Evolutionary conservation across 2,329 filamentous ascomycete genomes (phyloP), one percentile per base, ranked within the genome.

Genomic region (Reticulascus tulasneorum): DNA sequence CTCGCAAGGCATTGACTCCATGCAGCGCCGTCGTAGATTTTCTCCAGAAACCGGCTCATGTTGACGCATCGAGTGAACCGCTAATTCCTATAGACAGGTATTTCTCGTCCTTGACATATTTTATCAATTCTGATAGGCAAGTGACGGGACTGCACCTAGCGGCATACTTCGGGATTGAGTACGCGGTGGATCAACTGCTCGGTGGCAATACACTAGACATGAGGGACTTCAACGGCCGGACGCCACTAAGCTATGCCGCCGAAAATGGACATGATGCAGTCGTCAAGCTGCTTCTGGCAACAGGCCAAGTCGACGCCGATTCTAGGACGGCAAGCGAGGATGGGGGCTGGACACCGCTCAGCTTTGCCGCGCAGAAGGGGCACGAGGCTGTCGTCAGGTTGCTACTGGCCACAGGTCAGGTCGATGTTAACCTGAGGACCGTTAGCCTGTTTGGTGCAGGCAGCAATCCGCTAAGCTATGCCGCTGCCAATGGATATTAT

Each of bases 71-170:
- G 9, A 38, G 17, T 23, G 50, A 55, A 40, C 45, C 19, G 9
- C 15, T 55, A 13, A 29, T 48, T 30, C 29, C 29, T 47, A 34
- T 15, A 38, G 30, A 17, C 33, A 38, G 30, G 18, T 24, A 3
- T 10, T 43, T 13, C 37, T 37, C 27, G n/a, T n/a, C n/a, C n/a
- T n/a, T n/a, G n/a, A n/a, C n/a, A n/a, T n/a, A n/a, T n/a, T n/a
- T n/a, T n/a, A n/a, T n/a, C n/a, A n/a, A n/a, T n/a, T n/a, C n/a
- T n/a, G n/a, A n/a, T n/a, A 41, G 30, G n/a, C 5, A 34, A 23
- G 41, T 51, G 19, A 45, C 37, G 22, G 47, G 45, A 12, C 29
- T 55, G 16, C 47, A 56, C 19, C 18, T 54, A 13, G 46, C 46
- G 13, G 50, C 47, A 34, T 47, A 46, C 11, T 49, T 55, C 48